A percentile compares a stretch with the other conserved stretches of the same genome.
Evolutionary conservation across 2,329 filamentous ascomycete genomes (phyloP).

Genomic region (Neofusicoccum laricinum): DNA sequence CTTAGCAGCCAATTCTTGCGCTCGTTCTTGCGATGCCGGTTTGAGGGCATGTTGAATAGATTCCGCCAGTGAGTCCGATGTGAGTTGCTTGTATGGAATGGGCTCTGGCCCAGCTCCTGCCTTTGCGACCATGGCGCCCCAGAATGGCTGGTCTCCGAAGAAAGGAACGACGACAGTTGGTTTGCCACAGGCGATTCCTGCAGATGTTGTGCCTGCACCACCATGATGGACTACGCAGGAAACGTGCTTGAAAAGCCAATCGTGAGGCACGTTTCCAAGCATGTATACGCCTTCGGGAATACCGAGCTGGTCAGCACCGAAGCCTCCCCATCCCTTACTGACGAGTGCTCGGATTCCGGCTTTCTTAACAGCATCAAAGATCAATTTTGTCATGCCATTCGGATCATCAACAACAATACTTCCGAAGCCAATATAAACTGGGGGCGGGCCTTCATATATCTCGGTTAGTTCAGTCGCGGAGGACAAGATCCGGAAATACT

Average conservation of each 20-base stretch:
- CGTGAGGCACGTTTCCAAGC: conserved; percentile 81
- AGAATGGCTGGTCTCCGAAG: conserved; percentile 50
- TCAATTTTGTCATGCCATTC: conserved; percentile 40
- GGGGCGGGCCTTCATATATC: conserved; percentile 30
- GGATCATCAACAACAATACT: conserved; percentile 43
- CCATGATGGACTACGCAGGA: conserved; percentile 84
- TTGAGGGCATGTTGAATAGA: conserved; percentile 38
- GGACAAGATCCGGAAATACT: neutral
- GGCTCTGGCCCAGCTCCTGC: conserved; percentile 41
- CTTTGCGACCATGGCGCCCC: conserved; percentile 40
- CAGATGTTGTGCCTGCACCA: conserved; percentile 82
- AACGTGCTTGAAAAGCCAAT: conserved; percentile 82
- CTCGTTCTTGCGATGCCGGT: conserved; percentile 34
- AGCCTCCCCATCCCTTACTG: conserved; percentile 84
- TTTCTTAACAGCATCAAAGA: conserved; percentile 43
- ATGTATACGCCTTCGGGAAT: conserved; percentile 77
- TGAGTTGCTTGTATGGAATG: conserved; percentile 38
- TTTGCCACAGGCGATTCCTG: conserved; percentile 75
- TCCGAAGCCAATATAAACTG: conserved; percentile 43
- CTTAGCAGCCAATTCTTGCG: conserved; percentile 35
- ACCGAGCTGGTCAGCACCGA: conserved; percentile 63
- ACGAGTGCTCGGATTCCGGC: conserved; percentile 75
- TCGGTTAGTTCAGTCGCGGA: neutral
- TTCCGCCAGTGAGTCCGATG: conserved; percentile 36
- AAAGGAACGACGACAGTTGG: conserved; percentile 84